Evolutionary conservation across 2,329 filamentous ascomycete genomes (phyloP), one percentile per base, ranked within the genome.

Genomic region (Fusarium anguioides): DNA sequence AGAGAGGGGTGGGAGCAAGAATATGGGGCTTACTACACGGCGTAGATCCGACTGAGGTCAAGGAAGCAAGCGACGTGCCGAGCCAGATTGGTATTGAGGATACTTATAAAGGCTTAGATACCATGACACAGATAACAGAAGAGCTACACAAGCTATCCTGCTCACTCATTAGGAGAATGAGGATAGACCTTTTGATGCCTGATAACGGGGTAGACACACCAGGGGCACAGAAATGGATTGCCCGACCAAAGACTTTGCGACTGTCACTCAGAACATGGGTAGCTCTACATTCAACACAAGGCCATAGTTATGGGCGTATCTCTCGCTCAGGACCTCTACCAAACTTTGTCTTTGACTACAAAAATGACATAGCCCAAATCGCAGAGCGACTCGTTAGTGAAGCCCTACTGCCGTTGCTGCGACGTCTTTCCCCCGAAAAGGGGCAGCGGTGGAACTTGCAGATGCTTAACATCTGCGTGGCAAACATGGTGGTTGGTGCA

Each of bases 61-160:
- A 89, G 47, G 84, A 89, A 64, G 91, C 89, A 3, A 87, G 87
- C 69, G 86, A 89, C 41, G 79, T 96, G 3, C 95, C 95, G 0
- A 89, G 88, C 2, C 94, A 97, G 77, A 96, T 98, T 75, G 96
- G 93, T 76, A 96, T 98, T 66, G 95, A 98, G 75, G 94, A 98
- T 78, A 96, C 93, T 17, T 98, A 97, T 44, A 85, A 87, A 23
- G 87, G 89, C 17, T 81, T 97, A 2, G 86, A 91, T 68, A 88
- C 84, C 0, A 75, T 90, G 49, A 77, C 86, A 2, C 84, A 89
- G 59, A 87, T 96, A 27, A 79, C 82, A 39, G 87, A 86, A 64
- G 90, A 96, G 77, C 81, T 97, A 37, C 78, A 81, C n/a, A 84
- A 86, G 60, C 81, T 97, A 4, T 84, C 91, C 0, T 82, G 81